Base-by-base conservation (phyloP, 306 rosid genomes). In the Dalbergia cultrata region DNA sequence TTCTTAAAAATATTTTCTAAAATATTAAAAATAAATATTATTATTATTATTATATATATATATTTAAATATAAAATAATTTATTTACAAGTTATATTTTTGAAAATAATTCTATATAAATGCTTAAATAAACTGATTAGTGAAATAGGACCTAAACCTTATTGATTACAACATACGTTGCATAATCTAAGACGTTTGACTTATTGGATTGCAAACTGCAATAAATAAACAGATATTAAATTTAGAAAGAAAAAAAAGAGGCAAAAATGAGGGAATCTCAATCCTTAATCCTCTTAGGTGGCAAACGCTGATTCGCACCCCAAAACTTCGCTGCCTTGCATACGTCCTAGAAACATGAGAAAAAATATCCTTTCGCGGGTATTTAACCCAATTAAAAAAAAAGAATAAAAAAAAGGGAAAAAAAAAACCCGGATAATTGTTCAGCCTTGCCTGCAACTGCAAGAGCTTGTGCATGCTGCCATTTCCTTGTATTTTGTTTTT, bases 331-430 rank as follows among this genome's bases (percentile, higher is more conserved):
- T 9, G 19, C n/a, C 47, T 66, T 44, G 4, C 58, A 65, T 59
- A 39, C 43, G 82, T 76, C 70, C 39, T 4, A 4, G 6, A 22
- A 82, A 41, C 74, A 7, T 21, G 18, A 7, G 4, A 16, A 9
- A 76, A 77, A 34, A 78, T 75, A 82, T 86, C 87, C 21, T 63
- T 50, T 26, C 87, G 88, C 92, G 86, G 85, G 90, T 76, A 72
- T 79, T 72, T 86, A 49, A 22, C 17, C 52, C 21, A 81, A 61
- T 35, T 65, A 67, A 63, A 13, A 65, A 13, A 65, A 72, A 65
- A 13, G 9, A 17, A 43, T 11, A 34, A 50, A 31, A 22, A 49
- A 49, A 61, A 14, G 0, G 12, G 13, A 44, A 43, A 16, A 34
- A 59, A 31, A 22, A 49, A 61, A 14, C 50, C 17, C 80, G 78